Base-by-base conservation (phyloP, 1,139 yeast genomes). In the Debaryomyces sp. region DNA sequence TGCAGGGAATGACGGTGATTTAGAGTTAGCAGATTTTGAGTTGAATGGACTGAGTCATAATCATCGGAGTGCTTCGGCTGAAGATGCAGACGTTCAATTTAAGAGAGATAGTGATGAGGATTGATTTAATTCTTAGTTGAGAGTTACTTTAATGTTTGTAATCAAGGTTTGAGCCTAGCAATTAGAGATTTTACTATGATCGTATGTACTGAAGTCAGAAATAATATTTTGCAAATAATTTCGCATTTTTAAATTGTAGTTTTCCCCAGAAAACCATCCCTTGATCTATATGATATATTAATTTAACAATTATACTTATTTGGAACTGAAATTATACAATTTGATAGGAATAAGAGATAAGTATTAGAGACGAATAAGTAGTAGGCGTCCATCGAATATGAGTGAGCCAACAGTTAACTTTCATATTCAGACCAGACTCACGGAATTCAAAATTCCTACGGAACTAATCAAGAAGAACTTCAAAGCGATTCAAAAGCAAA, bases 401-500 rank as follows among this genome's bases (percentile, higher is more conserved):
- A 70, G 70, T 51, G 76, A 73, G 41, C 74, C 77, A 6, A 70
- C 75, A 0, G 51, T 75, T 17, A 71, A 72, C 54, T 75, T 75
- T 60, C 76, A 72, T 43, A 62, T 75, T 21, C 78, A 73, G 51
- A 63, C 76, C 0, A 63, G 79, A 54, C 77, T 75, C 62, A 74
- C 83, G 2, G 81, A 80, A 50, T 84, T 85, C 64, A 75, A 75
- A 47, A 80, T 85, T 1, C 92, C 92, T 1, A 70, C 77, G 21
- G 89, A 85, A 55, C 67, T 85, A 15, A 67, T 84, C 43, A 75
- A 75, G 55, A 81, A 78, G 67, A 85, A 85, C 57, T 77, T 82
- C 64, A 84, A 81, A 60, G 61, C 64, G 34, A 70, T 82, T 17
- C 87, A 84, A 56, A 81, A 75, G 56, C 66, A 81, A 10, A 72